Percentiles rank a stretch among this genome's conserved stretches.
These are phyloP conservation scores for Coccomyxa sp. DNA, from an alignment of 139 green algal species.

Conservation along the genomic window DNA sequence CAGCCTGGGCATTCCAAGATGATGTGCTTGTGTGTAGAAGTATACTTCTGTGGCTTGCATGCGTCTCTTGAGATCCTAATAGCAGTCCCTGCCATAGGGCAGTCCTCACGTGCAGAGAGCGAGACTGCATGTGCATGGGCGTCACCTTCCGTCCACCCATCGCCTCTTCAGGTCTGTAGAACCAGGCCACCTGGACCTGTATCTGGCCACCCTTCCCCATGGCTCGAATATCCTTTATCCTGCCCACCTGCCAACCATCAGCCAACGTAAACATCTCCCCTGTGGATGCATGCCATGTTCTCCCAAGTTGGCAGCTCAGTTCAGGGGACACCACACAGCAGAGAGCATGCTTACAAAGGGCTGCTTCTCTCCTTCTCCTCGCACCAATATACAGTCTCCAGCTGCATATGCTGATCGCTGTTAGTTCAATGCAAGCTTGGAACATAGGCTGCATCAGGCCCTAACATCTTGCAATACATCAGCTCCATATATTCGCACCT, in stretches of 20 bases:
- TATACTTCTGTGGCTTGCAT: too few species aligned
- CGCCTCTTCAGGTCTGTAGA: constrained; percentile 78
- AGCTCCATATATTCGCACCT: too few species aligned
- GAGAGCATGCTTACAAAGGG: constrained; percentile 20
- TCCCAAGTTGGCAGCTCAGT: background rate
- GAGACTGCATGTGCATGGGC: too few species aligned
- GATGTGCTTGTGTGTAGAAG: too few species aligned
- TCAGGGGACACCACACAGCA: background rate
- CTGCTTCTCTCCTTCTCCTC: constrained; percentile 10
- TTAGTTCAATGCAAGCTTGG: too few species aligned
- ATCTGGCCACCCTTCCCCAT: background rate
- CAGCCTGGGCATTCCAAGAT: too few species aligned
- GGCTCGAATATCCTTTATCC: constrained; percentile 14
- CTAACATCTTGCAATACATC: too few species aligned
- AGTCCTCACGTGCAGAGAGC: too few species aligned
- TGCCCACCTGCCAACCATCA: constrained; percentile 14
- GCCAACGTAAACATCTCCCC: background rate
- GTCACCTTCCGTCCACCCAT: constrained; percentile 62
- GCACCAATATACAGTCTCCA: constrained; percentile 27
- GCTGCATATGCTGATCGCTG: constrained; percentile 20
- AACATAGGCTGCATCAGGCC: too few species aligned
- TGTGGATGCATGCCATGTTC: background rate
- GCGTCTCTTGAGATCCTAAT: too few species aligned
- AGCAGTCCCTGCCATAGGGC: too few species aligned
- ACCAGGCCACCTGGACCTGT: constrained; percentile 60